Conservation (phyloP, 768 basidiomycete species). For the Tubosaeta sp. region DNA sequence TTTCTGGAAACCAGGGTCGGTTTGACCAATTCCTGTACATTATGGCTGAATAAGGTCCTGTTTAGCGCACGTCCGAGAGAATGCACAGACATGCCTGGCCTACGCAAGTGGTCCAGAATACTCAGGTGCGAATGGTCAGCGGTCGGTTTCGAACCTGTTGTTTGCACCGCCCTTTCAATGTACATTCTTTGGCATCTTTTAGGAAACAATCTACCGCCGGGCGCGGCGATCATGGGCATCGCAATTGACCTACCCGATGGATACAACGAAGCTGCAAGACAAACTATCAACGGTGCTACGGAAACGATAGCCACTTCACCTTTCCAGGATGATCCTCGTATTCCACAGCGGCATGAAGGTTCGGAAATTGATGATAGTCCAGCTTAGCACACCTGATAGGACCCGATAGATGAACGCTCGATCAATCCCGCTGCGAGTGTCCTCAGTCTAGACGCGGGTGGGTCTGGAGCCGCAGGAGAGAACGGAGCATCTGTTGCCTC, state of each 20-base stretch:
- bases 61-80: background rate
- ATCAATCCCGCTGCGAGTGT: background rate
- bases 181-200: background rate
- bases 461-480: background rate
- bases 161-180: background rate
- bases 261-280: background rate
- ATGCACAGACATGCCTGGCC: background rate
- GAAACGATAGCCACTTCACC: background rate
- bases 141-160: background rate
- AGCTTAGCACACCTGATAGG: background rate
- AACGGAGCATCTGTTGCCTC: background rate
- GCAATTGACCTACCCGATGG: constrained; percentile 1
- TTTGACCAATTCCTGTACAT: background rate
- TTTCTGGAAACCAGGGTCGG: background rate
- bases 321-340: constrained; percentile 2
- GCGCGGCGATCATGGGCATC: background rate
- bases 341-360: constrained; percentile 1
- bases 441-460: background rate
- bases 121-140: background rate
- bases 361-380: background rate
- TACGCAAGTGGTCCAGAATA: background rate
- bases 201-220: background rate
- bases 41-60: background rate
- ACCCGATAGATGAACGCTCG: background rate
- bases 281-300: background rate